These are phyloP conservation scores for Boletus patriciae DNA, from an alignment of 768 basidiomycete species.

Conservation along the genomic window DNA sequence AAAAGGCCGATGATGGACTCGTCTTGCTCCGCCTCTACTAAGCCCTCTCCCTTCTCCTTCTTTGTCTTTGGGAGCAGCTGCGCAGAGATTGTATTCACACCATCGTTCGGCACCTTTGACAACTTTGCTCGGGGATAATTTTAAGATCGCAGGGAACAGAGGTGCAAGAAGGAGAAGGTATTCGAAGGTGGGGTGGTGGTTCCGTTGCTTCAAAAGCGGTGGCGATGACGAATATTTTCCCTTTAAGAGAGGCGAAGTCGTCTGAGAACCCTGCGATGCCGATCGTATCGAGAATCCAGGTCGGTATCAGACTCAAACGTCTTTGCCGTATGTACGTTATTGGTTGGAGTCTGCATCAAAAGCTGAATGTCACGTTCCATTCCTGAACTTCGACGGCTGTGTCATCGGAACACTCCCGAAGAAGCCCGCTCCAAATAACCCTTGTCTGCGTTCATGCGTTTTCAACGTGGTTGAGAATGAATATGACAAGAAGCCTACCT, in stretches of 20 bases:
- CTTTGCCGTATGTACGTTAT: slow-evolving; percentile 10
- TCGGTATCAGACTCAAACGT: background rate
- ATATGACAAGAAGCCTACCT: slow-evolving; percentile 24
- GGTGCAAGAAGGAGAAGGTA: slow-evolving; percentile 28
- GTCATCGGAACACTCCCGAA: slow-evolving; percentile 28
- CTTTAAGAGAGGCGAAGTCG: slow-evolving; percentile 44
- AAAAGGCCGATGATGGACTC: slow-evolving; percentile 41
- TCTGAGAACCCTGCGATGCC: slow-evolving; percentile 47
- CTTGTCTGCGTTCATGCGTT: slow-evolving; percentile 25
- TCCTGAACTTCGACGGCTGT: slow-evolving; percentile 47
- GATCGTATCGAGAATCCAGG: slow-evolving; percentile 40
- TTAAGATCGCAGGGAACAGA: slow-evolving; percentile 32
- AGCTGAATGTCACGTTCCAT: slow-evolving; percentile 36
- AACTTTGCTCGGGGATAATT: no score
- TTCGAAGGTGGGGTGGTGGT: slow-evolving; percentile 18
- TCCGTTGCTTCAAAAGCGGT: slow-evolving; percentile 26
- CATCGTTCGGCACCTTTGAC: no score
- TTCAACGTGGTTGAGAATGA: background rate
- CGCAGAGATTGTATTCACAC: no score
- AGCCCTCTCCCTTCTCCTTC: slow-evolving; percentile 31
- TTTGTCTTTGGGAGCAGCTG: no score
- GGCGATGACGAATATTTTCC: slow-evolving; percentile 20
- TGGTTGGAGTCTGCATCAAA: background rate
- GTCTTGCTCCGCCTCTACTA: slow-evolving; percentile 30
- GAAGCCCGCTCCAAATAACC: slow-evolving; percentile 29